Base-by-base conservation (phyloP, 495 filamentous ascomycete species). In the Neurospora pannonica region DNA sequence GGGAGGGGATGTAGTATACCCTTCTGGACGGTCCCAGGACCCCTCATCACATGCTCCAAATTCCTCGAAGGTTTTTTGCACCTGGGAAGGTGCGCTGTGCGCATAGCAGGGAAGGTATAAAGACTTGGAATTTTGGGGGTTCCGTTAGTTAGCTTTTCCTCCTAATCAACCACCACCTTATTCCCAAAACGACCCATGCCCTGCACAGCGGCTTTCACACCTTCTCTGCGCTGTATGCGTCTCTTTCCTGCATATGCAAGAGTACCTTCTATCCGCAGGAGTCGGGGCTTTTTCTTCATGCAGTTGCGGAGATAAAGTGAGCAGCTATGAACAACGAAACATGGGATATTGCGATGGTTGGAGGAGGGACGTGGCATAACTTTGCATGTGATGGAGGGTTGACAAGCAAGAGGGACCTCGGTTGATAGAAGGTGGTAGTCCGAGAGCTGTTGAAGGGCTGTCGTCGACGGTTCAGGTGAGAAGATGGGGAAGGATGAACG, bases 371-470 rank as follows among this genome's bases (percentile, higher is more conserved):
- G 0, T 10, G 42, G 19, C 0, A 4, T 19, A 2, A 10, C 3
- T 4, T 0, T 9, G 42, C 0, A 0, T n/a, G 42, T 19, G 17
- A 43, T 1, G 7, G 3, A 9, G 42, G 4, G 2, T 0, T 0
- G 42, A 43, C 7, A n/a, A n/a, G 7, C 2, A 43, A 7, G 42
- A n/a, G 42, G 2, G 19, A 3, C 19, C 19, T n/a, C 1, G 19
- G 42, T n/a, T 1, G 19, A n/a, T 2, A 2, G 42, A n/a, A 10
- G 42, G 42, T 0, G 42, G 42, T 43, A n/a, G 42, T 0, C 0
- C 19, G 42, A n/a, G 8, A n/a, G 38, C 0, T 0, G 10, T 9
- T 38, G 37, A 10, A 38, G 9, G 37, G 37, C 10, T 10, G 3
- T 38, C 9, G 10, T 38, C 8, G 37, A 38, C 37, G 11, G 39